phyloP scores from a whole-genome alignment of 352 stramenopile genomes.

The Globisporangium perplexum region DNA sequence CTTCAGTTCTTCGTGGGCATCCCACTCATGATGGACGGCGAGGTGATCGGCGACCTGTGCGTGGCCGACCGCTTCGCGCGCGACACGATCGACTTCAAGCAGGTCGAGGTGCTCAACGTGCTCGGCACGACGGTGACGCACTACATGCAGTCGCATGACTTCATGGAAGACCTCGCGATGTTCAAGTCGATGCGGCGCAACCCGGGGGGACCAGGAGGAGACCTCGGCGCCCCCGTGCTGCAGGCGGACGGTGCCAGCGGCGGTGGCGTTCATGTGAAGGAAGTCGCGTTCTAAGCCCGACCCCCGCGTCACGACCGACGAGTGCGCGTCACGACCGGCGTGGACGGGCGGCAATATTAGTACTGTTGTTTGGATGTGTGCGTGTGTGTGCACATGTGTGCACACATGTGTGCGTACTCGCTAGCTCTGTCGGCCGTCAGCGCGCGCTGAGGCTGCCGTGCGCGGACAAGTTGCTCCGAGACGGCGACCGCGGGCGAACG shows the following conservation, averaged over 20 bases:
- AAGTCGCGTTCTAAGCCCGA: constrained; percentile 70
- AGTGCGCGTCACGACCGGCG: no score
- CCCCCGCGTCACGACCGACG: background rate
- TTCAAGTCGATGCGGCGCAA: constrained; percentile 48
- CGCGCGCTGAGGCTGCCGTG: constrained; percentile 9
- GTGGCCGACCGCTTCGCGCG: constrained; percentile 76
- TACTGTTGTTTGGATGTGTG: constrained; percentile 11
- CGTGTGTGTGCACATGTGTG: background rate
- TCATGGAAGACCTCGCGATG: constrained; percentile 65
- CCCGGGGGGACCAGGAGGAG: background rate
- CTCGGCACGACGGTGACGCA: constrained; percentile 84
- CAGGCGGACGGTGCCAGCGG: constrained; percentile 6
- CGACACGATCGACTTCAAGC: constrained; percentile 78
- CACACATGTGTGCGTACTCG: background rate
- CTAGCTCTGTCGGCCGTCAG: background rate
- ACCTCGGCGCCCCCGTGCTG: background rate
- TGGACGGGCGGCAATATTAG: constrained; percentile 3
- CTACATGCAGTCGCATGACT: constrained; percentile 85
- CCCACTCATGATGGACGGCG: constrained; percentile 74
- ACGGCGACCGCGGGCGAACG: constrained; percentile 4
- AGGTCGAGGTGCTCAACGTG: constrained; percentile 82
- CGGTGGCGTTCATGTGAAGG: constrained; percentile 40
- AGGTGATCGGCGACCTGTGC: constrained; percentile 84
- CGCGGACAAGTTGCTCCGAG: constrained; percentile 1
- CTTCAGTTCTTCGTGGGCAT: constrained; percentile 88